Evolutionary conservation across 208 protist species (phyloP).

Genomic region (Wallacemonas rigidus): DNA sequence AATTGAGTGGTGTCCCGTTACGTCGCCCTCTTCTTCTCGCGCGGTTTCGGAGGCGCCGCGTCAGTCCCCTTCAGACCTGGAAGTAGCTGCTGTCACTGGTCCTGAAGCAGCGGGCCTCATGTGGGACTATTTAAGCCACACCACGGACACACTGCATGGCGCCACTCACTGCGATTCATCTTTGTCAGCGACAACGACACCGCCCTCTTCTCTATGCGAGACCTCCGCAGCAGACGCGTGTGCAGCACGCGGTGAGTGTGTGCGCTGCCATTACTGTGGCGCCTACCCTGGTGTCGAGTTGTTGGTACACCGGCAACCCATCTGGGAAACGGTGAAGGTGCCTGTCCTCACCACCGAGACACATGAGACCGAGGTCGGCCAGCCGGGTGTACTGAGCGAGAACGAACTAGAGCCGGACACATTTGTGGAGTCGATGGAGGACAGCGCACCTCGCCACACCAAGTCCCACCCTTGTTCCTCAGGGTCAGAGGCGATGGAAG

Average conservation of each 20-base stretch:
- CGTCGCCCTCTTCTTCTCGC: neutral
- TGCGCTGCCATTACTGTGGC: conserved; percentile 7
- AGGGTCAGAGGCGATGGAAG: no score
- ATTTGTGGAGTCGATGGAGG: neutral
- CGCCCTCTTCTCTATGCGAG: no score
- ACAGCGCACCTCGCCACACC: neutral
- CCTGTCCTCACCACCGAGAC: neutral
- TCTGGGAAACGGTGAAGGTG: neutral
- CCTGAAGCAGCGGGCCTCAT: neutral
- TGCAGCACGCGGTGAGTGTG: neutral
- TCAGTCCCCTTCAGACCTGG: neutral
- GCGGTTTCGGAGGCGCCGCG: neutral
- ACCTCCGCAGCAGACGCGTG: neutral
- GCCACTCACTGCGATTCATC: no score
- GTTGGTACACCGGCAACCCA: neutral
- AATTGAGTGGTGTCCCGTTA: neutral
- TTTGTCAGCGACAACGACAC: no score
- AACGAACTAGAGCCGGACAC: neutral
- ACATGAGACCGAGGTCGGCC: no score
- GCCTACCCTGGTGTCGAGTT: neutral
- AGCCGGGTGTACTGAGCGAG: neutral
- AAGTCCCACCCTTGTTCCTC: no score
- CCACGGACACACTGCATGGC: neutral
- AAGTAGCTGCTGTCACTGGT: neutral
- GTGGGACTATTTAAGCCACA: neutral